Base-by-base conservation (phyloP, 129 eudicot species). In the Saussurea involucrata region DNA sequence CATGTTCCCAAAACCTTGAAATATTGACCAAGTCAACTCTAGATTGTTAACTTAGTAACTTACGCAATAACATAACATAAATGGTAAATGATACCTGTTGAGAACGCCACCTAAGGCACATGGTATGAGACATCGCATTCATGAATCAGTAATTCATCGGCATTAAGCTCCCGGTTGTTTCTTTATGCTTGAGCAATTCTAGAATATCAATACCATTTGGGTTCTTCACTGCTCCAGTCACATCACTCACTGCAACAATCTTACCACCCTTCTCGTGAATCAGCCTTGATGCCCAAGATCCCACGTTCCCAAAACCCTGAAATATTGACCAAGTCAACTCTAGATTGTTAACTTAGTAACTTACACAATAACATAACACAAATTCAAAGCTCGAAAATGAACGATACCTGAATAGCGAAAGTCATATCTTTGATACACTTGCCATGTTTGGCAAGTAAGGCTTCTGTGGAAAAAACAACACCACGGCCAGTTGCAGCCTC, bases 81-180 rank as follows among this genome's bases (percentile, higher is more conserved):
- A 61, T 61, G 66, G 66, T 61, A 61, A 10, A 63, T 28, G 13
- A 79, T 34, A 91, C 94, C 90, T 91, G 83, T 85, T 85, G 63
- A 92, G 70, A 70, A 92, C 97, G 32, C 92, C 95, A 15, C 97
- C 97, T 58, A 92, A 75, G 61, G 97, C 97, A 78, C 95, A 92
- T 6, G 97, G 95, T 64, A 92, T 77, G 37, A 92, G 95, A 92
- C 97, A 69, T 92, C 95, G 75, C 97, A 92, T 64, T 92, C 90
- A 73, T 87, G 86, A 69, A 75, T 78, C n/a, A 92, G 90, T 87
- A 92, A 66, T 65, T 92, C 86, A 58, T 87, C 71, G 11, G 90
- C 72, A 78, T 88, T 40, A 91, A 73, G 73, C 78, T 83, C 49
- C 90, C 91, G 0, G 81, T 84, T 49, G 44, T 49, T 25, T 89